A percentile compares a stretch with the other conserved stretches of the same genome.
phyloP scores from a whole-genome alignment of 306 rosid genomes.

The Prinsepia uniflora region DNA sequence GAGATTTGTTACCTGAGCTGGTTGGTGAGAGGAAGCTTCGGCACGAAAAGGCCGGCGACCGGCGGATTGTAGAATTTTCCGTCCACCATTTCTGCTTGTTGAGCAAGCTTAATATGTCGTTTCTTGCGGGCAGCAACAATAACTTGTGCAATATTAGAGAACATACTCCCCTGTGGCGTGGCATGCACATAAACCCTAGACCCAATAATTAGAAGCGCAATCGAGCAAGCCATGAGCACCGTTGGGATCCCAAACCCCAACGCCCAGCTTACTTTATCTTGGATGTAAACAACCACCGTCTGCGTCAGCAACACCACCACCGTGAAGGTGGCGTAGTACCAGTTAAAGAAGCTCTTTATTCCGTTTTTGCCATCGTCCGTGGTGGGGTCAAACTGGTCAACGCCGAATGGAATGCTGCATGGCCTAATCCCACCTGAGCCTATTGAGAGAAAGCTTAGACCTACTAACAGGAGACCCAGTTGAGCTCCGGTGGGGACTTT shows the following conservation, averaged over 20 bases:
- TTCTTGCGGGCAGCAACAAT: constrained; percentile 58
- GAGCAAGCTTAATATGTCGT: constrained; percentile 38
- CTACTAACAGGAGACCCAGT: constrained; percentile 33
- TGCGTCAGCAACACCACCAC: constrained; percentile 34
- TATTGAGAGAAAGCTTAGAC: constrained; percentile 42
- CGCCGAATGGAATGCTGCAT: constrained; percentile 72
- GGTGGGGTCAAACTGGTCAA: constrained; percentile 63
- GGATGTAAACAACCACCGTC: constrained; percentile 59
- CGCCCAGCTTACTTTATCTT: constrained; percentile 69
- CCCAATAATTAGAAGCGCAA: constrained; percentile 48
- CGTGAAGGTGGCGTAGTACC: constrained; percentile 53
- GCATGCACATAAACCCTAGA: constrained; percentile 41
- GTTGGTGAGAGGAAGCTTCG: constrained; percentile 53
- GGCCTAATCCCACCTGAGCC: constrained; percentile 70
- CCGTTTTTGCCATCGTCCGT: constrained; percentile 54
- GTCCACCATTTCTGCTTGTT: constrained; percentile 5
- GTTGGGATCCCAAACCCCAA: constrained; percentile 65
- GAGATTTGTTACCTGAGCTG: constrained; percentile 46
- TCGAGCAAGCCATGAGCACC: constrained; percentile 42
- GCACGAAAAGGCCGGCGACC: constrained; percentile 3
- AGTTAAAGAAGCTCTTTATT: constrained; percentile 59
- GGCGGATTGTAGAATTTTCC: constrained; percentile 49
- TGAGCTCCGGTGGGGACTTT: constrained; percentile 28
- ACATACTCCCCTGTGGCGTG: constrained; percentile 52
- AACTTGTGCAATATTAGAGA: constrained; percentile 42